Percentiles rank a stretch among this genome's conserved stretches.
Evolutionary conservation across 2,329 filamentous ascomycete genomes (phyloP).

Genomic region (Macrophomina pseudophaseolina): DNA sequence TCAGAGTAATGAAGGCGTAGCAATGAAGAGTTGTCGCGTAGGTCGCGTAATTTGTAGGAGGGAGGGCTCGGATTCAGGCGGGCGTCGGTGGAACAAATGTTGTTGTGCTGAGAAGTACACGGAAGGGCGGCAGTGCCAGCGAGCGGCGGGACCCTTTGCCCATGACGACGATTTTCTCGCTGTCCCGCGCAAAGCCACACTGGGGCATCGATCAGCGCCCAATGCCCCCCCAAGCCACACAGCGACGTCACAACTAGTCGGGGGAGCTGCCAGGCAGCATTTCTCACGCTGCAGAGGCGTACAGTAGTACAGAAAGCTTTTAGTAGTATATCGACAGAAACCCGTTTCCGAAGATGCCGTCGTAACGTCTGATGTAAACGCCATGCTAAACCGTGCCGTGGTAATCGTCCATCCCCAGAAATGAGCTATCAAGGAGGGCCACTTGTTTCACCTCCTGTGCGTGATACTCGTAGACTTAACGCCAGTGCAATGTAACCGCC

Average conservation of each 20-base stretch:
- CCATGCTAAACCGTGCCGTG: slow-evolving; percentile 27
- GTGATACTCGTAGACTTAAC: slow-evolving; percentile 22
- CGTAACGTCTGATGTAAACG: slow-evolving; percentile 26
- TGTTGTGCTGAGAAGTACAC: slow-evolving; percentile 1
- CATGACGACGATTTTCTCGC: slow-evolving; percentile 25
- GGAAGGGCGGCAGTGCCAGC: slow-evolving; percentile 18
- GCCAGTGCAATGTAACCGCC: slow-evolving; percentile 26
- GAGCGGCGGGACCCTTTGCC: slow-evolving; percentile 24
- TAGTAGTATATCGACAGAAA: slow-evolving; percentile 24
- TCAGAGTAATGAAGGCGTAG: background rate
- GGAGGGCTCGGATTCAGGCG: background rate
- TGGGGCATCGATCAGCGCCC: slow-evolving; percentile 22
- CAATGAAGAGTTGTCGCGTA: background rate
- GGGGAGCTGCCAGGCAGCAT: background rate
- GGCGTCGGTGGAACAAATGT: slow-evolving; percentile 7
- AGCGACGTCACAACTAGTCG: slow-evolving; percentile 4
- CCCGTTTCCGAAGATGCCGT: slow-evolving; percentile 25
- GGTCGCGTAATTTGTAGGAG: background rate
- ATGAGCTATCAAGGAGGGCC: slow-evolving; percentile 28
- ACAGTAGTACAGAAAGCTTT: slow-evolving; percentile 14
- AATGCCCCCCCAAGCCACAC: slow-evolving; percentile 14
- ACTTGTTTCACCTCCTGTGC: slow-evolving; percentile 29
- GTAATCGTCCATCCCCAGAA: slow-evolving; percentile 25
- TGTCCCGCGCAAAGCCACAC: slow-evolving; percentile 15
- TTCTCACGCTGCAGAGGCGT: background rate